phyloP scores from a whole-genome alignment of 2,329 filamentous ascomycete genomes.

The Botrytis fabae region DNA sequence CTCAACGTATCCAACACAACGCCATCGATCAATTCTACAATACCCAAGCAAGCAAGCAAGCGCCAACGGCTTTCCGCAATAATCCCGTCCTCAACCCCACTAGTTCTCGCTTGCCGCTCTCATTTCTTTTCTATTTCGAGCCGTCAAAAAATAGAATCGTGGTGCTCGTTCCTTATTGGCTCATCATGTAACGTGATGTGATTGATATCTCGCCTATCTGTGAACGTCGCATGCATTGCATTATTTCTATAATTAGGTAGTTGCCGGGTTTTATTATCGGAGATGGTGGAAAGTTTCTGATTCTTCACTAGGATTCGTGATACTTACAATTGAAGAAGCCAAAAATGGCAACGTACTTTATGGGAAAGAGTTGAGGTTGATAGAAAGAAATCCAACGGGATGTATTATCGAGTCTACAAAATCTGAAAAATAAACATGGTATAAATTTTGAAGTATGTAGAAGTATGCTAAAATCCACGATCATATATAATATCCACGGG shows the following conservation, averaged over 20 bases:
- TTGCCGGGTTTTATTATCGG: not conserved
- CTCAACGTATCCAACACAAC: no score
- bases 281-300: not conserved
- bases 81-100: not conserved
- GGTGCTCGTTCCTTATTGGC: not conserved
- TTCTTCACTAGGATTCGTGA: not conserved
- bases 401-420: not conserved
- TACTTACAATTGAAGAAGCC: not conserved
- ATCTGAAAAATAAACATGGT: not conserved
- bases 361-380: not conserved
- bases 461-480: not conserved
- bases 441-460: conserved; percentile 9
- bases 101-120: not conserved
- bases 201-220: not conserved
- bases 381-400: not conserved
- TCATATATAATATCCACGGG: not conserved
- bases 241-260: conserved; percentile 1
- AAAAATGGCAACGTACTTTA: not conserved
- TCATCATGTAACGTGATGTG: not conserved
- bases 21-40: not conserved
- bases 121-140: not conserved
- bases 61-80: not conserved
- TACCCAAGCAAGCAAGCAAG: not conserved
- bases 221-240: not conserved
- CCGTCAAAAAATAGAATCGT: not conserved